Base-by-base conservation (phyloP, 306 rosid species). In the Sophora flavescens region DNA sequence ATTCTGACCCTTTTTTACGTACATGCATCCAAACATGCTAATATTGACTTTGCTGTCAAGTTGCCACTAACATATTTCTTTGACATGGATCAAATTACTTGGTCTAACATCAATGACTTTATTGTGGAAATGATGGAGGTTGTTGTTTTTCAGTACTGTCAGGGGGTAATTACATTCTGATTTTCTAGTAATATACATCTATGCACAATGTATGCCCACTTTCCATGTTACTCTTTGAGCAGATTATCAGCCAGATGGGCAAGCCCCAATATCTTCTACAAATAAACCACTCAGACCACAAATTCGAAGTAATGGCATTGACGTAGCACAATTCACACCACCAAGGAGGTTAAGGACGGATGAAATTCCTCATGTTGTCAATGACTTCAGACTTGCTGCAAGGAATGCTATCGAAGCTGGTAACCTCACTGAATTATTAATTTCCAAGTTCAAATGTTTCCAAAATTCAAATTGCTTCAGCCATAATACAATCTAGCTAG, bases 341-440 rank as follows among this genome's bases (percentile, higher is more conserved):
- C 97, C 97, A 3, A 81, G 88, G 82, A 59, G 83, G 8, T 71
- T 88, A 9, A 81, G 85, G 64, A 82, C 64, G 0, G 86, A 90
- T 17, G 97, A 87, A 78, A 87, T 88, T 67, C 84, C 85, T 3
- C 35, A 53, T 5, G 30, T 89, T 44, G 87, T 88, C 50, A 80
- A 89, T 36, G 85, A 89, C 68, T 91, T 81, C 70, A 80, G 87
- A 54, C 63, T 76, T 42, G 85, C 85, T 5, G 85, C 85, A 44
- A 81, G 81, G 32, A 81, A 81, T 63, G 85, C 80, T 62, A 83
- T 89, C 0, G 87, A 89, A 86, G 97, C 94, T 56, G 92, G 92
- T 91, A 60, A 76, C 32, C 33, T 51, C 13, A 35, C 28, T 15
- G 4, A 17, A 45, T 22, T 17, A 41, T n/a, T n/a, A n/a, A n/a